Evolutionary conservation across 495 filamentous ascomycete genomes (phyloP), one percentile per base, ranked within the genome.

Genomic region (Talaromyces nanjingensis): DNA sequence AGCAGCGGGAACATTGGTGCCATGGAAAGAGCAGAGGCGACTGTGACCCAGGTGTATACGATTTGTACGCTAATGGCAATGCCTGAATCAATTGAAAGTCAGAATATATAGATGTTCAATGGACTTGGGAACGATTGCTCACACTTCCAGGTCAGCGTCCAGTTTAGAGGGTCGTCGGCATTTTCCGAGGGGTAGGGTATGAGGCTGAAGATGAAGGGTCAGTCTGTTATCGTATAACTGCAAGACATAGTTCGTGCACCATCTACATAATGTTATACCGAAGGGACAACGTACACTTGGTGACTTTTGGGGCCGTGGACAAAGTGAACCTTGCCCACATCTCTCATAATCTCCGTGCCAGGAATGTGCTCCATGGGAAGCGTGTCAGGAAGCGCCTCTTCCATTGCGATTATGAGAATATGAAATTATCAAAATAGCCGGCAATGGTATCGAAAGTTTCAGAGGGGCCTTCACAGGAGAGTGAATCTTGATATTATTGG

Each of bases 1-100:
- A 82, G 79, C 27, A 76, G 65, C 14, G 71, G 71, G 66, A 84
- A 80, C 74, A 82, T 74, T 5, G 83, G 83, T 39, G 79, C 77
- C 61, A 81, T 72, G 7, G 79, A 76, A 29, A 86, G 71, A 11
- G 83, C 82, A 2, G 82, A 80, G 45, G 82, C 75, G 33, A 78
- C 80, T 63, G 80, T 75, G 27, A 76, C 73, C 64, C 84, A 84
- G 14, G 80, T 68, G 53, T 79, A 79, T 20, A 77, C 45, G 53
- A 74, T 71, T 65, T 77, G 72, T 18, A 72, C 76, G 3, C 74
- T 62, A 16, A 82, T 73, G 1, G 76, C 67, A 29, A 75, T 12
- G 42, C 56, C 47, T 52, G 9, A 11, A 52, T 52, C 3, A 14
- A 22, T 37, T 37, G 0, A 8, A 52, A 52, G 20, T 52, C 20